These are phyloP conservation scores for Physaria fendleri DNA, from an alignment of 345 rosid species.

Conservation along the genomic window DNA sequence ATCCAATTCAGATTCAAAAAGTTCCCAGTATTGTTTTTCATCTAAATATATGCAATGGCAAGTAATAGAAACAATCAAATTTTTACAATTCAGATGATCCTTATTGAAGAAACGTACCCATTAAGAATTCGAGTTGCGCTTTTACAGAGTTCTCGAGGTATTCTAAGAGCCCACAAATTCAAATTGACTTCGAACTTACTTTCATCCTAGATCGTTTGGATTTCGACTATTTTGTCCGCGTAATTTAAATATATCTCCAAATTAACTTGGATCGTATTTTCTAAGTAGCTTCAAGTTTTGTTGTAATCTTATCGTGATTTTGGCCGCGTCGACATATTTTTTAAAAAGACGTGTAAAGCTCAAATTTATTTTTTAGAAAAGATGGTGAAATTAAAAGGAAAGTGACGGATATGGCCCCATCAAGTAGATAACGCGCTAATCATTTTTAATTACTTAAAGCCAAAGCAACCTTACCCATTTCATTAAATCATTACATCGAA, in stretches of 20 bases:
- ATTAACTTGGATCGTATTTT: neutral
- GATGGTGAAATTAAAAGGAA: constrained; percentile 10
- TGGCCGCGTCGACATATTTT: constrained; percentile 14
- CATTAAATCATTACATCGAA: neutral
- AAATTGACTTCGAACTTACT: constrained; percentile 64
- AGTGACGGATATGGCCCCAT: constrained; percentile 5
- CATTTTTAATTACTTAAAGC: neutral
- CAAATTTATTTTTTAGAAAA: neutral
- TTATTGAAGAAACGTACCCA: constrained; percentile 42
- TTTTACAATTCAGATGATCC: neutral
- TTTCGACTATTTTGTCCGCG: too few relatives aligned
- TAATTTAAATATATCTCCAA: neutral
- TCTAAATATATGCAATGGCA: too few relatives aligned
- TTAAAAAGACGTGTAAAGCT: constrained; percentile 20
- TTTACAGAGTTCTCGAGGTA: constrained; percentile 80
- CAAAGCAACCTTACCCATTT: constrained; percentile 7
- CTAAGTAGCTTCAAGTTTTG: neutral
- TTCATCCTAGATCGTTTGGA: too few relatives aligned
- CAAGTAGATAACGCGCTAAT: constrained; percentile 24
- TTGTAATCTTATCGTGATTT: neutral
- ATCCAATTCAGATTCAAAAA: too few relatives aligned
- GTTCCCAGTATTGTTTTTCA: too few relatives aligned
- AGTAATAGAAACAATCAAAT: neutral
- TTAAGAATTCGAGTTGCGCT: constrained; percentile 50
- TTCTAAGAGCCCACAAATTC: constrained; percentile 69